A percentile compares a stretch with the other conserved stretches of the same genome.
phyloP scores from a whole-genome alignment of 371 early-diverging fungal species.

The Mortierella sp. region DNA sequence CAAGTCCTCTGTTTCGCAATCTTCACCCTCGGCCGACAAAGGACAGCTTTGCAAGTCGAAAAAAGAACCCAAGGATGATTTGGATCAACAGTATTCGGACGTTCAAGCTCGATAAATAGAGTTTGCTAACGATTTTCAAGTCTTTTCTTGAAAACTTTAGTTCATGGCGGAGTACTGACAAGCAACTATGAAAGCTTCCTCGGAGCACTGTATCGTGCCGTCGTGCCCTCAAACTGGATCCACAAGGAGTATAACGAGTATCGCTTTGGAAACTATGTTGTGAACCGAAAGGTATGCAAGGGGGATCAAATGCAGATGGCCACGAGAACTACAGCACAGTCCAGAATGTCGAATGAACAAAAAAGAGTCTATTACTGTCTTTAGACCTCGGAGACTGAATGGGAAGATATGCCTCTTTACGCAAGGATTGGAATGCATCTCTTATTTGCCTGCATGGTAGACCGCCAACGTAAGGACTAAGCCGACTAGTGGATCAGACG shows the following conservation, averaged over 20 bases:
- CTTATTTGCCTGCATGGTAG: slow-evolving; percentile 51
- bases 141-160: neutral
- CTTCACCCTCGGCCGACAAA: neutral
- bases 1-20: neutral
- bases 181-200: neutral
- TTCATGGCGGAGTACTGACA: slow-evolving; percentile 7
- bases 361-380: too few relatives aligned
- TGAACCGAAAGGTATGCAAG: slow-evolving; percentile 29
- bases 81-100: too few relatives aligned
- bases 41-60: neutral
- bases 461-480: slow-evolving; percentile 33
- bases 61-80: too few relatives aligned
- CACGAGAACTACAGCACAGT: too few relatives aligned
- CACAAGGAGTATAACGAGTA: slow-evolving; percentile 38
- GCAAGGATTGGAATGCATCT: slow-evolving; percentile 59
- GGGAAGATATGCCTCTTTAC: slow-evolving; percentile 58
- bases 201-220: too few relatives aligned
- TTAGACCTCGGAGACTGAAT: slow-evolving; percentile 36
- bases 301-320: too few relatives aligned
- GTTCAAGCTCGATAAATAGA: too few relatives aligned
- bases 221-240: neutral
- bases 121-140: too few relatives aligned
- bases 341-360: too few relatives aligned
- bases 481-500: too few relatives aligned
- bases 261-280: slow-evolving; percentile 50